These are phyloP conservation scores for Amanita inopinata DNA, from an alignment of 768 basidiomycete species.

Conservation along the genomic window DNA sequence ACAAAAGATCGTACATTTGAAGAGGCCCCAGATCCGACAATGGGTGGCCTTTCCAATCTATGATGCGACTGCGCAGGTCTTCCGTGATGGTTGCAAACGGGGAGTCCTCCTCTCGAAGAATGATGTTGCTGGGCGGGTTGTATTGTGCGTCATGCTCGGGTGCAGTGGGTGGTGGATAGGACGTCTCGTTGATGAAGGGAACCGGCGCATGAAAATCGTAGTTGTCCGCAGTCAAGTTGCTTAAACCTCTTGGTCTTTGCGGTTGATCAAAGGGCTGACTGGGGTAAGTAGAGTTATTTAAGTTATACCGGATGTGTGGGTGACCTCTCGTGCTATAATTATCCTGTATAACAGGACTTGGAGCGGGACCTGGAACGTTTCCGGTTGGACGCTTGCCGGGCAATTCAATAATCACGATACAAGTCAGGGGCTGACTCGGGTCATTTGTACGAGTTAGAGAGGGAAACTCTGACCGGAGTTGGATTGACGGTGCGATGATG, in stretches of 20 bases:
- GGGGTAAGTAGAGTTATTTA: slow-evolving; percentile 29
- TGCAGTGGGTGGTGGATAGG: slow-evolving; percentile 19
- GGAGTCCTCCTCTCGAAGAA: slow-evolving; percentile 53
- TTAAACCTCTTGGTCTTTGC: slow-evolving; percentile 2
- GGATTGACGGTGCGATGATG: slow-evolving; percentile 87
- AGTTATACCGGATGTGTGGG: slow-evolving; percentile 16
- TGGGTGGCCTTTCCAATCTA: slow-evolving; percentile 94
- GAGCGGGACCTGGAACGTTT: slow-evolving; percentile 47
- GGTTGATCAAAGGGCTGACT: slow-evolving; percentile 30
- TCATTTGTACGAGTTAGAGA: slow-evolving; percentile 64
- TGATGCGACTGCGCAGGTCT: slow-evolving; percentile 82
- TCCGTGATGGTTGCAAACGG: slow-evolving; percentile 80
- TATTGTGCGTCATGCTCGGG: slow-evolving; percentile 22
- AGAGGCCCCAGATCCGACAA: slow-evolving; percentile 81
- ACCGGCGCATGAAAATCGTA: slow-evolving; percentile 18
- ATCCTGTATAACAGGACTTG: slow-evolving; percentile 45
- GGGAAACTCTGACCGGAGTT: slow-evolving; percentile 87
- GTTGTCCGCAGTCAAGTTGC: slow-evolving; percentile 7
- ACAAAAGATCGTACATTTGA: slow-evolving; percentile 87
- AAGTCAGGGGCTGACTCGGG: slow-evolving; percentile 78
- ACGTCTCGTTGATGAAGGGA: slow-evolving; percentile 16
- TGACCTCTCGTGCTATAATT: slow-evolving; percentile 23
- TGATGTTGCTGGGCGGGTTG: slow-evolving; percentile 21
- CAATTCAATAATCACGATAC: slow-evolving; percentile 88
- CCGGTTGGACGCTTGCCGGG: slow-evolving; percentile 57